Evolutionary conservation across 2,329 filamentous ascomycete species (phyloP).

Genomic region (Neofusicoccum umdonicola): DNA sequence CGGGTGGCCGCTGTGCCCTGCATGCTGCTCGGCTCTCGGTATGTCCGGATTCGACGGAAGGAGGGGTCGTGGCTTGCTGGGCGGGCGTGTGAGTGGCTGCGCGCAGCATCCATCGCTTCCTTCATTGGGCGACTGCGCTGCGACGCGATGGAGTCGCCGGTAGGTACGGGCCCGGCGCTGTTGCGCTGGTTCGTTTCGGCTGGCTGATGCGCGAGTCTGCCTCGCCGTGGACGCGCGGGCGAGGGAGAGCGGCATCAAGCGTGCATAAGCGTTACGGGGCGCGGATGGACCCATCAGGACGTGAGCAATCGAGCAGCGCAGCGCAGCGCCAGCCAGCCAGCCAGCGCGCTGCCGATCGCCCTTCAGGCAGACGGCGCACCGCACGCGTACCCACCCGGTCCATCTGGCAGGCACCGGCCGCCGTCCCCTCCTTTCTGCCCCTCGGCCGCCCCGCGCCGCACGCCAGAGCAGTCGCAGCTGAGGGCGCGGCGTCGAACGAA

Average conservation of each 20-base stretch:
- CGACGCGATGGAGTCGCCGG: not conserved
- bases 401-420: too few species aligned
- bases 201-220: not conserved
- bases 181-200: not conserved
- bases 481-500: too few species aligned
- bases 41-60: not conserved
- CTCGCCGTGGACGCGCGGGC: not conserved
- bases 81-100: not conserved
- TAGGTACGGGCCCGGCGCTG: not conserved
- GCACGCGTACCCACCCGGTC: too few species aligned
- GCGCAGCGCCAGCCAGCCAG: too few species aligned
- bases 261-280: constrained; percentile 12
- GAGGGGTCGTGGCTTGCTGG: not conserved
- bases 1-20: too few species aligned
- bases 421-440: too few species aligned
- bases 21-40: too few species aligned
- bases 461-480: too few species aligned
- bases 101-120: not conserved
- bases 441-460: too few species aligned
- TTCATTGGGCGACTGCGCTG: not conserved
- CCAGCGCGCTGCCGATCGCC: not conserved
- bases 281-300: not conserved
- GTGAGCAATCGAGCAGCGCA: too few species aligned
- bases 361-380: not conserved
- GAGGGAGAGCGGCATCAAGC: constrained; percentile 9